Percentiles rank a stretch among this genome's conserved stretches.
Evolutionary conservation across 129 eudicot species (phyloP).

Genomic region (Ambrosia artemisiifolia): DNA sequence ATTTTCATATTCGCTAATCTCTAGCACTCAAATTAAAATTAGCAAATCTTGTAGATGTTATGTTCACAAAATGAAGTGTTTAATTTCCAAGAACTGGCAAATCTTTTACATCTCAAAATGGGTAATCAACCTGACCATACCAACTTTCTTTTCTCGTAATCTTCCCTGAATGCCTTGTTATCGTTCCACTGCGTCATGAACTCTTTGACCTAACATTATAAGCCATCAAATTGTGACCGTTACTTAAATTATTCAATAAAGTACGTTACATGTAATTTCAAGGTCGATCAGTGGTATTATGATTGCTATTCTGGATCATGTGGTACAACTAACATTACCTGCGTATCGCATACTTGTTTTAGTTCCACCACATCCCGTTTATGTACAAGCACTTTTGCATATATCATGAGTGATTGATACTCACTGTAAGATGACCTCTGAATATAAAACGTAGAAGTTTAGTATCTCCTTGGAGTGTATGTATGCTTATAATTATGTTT

Average conservation of each 20-base stretch:
- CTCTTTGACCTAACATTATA: conserved; percentile 12
- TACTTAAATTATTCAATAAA: background rate
- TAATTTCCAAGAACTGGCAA: background rate
- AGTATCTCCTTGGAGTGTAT: background rate
- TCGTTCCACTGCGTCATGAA: conserved; percentile 15
- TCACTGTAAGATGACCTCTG: conserved; percentile 11
- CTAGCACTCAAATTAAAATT: too few relatives aligned
- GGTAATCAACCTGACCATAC: background rate
- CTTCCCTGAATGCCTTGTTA: conserved; percentile 18
- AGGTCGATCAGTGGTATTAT: background rate
- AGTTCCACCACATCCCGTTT: conserved; percentile 9
- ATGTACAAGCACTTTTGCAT: background rate
- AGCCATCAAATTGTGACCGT: background rate
- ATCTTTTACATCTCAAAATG: background rate
- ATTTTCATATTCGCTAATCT: too few relatives aligned
- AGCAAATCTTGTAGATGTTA: too few relatives aligned
- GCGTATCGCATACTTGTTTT: background rate
- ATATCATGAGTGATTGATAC: background rate
- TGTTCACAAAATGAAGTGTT: background rate
- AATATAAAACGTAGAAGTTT: background rate
- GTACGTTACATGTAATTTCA: background rate
- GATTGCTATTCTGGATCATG: background rate
- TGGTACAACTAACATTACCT: background rate
- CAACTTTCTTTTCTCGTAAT: conserved; percentile 15
- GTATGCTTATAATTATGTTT: background rate